Evolutionary conservation across 257 asterid species (phyloP), one percentile per base, ranked within the genome.

Genomic region (Gentiana straminea): DNA sequence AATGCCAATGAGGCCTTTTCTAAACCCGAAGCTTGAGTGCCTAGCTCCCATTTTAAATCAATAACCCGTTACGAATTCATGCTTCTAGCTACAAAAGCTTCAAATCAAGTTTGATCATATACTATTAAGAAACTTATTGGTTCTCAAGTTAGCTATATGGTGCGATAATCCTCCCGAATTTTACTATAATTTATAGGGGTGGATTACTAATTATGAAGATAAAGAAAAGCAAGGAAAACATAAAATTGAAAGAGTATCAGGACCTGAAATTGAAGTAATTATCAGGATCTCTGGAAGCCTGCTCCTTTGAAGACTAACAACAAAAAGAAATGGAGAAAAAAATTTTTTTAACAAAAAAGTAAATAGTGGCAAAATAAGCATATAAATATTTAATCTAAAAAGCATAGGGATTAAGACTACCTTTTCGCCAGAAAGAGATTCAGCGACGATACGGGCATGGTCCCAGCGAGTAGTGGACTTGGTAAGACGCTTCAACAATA

Each of bases 391-490:
- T 4, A 12, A 12, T 33, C 8, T 55, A 49, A 54, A 49, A n/a
- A 34, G 12, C 10, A 3, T 11, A 13, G 43, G 13, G 44, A 3
- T 37, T 41, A 15, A 2, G 13, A 37, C 4, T 49, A 92, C 98
- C 88, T 87, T 91, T 69, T 92, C 98, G 35, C 95, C 97, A 77
- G 82, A 66, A 66, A 92, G 98, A 38, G 98, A 87, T 62, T 92
- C 85, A 38, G 98, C 91, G 44, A 90, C 94, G 70, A 82, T 69
- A 59, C 94, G 82, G 51, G 96, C 77, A 59, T 90, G 98, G 84
- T 92, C 98, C 95, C 97, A 83, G 47, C 94, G 93, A 55, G 97
- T 92, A 55, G 98, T 83, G 69, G 97, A 92, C 90, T 92, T 92
- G 65, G 95, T 79, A 66, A 92, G 58, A 62, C 95, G 96, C 78